These are phyloP conservation scores for Cyanidiococcus yangmingshanensis DNA, from an alignment of 23 red algal genomes.

Conservation along the genomic window DNA sequence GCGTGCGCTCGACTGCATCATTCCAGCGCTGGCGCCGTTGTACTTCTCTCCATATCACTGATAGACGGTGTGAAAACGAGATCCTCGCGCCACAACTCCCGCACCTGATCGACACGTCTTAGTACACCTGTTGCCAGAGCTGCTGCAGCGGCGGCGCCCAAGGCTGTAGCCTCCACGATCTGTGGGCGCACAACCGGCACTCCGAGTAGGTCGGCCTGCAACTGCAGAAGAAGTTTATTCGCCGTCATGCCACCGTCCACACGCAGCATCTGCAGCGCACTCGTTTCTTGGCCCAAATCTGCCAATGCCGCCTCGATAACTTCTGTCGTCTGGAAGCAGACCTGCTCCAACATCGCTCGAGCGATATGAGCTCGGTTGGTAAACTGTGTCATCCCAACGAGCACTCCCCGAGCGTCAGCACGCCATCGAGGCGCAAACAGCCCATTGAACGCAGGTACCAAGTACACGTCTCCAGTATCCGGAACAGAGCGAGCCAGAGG, in stretches of 20 bases:
- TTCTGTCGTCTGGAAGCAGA: constrained; percentile 49
- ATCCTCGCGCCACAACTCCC: constrained; percentile 34
- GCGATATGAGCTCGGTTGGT: constrained; percentile 67
- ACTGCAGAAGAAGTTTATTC: constrained; percentile 60
- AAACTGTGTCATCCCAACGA: constrained; percentile 70
- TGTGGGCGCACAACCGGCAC: constrained; percentile 47
- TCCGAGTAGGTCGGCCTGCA: constrained; percentile 65
- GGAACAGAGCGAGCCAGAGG: constrained; percentile 39
- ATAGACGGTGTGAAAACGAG: constrained; percentile 45
- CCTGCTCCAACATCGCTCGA: constrained; percentile 55
- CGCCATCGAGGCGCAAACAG: constrained; percentile 81
- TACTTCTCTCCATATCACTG: constrained; percentile 27
- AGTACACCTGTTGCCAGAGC: constrained; percentile 49
- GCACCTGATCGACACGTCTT: constrained; percentile 38
- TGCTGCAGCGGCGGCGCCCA: constrained; percentile 74
- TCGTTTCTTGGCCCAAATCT: constrained; percentile 30
- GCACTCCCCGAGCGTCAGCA: constrained; percentile 56
- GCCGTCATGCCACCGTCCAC: constrained; percentile 73
- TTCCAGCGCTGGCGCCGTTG: constrained; percentile 37
- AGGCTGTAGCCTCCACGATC: constrained; percentile 67
- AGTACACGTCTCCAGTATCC: constrained; percentile 63
- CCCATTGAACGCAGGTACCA: constrained; percentile 75
- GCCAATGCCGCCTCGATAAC: constrained; percentile 41
- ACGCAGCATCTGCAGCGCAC: constrained; percentile 29
- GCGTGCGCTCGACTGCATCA: constrained; percentile 46